These are phyloP conservation scores for Pythium oligandrum DNA, from an alignment of 352 stramenopile genomes.

Conservation along the genomic window DNA sequence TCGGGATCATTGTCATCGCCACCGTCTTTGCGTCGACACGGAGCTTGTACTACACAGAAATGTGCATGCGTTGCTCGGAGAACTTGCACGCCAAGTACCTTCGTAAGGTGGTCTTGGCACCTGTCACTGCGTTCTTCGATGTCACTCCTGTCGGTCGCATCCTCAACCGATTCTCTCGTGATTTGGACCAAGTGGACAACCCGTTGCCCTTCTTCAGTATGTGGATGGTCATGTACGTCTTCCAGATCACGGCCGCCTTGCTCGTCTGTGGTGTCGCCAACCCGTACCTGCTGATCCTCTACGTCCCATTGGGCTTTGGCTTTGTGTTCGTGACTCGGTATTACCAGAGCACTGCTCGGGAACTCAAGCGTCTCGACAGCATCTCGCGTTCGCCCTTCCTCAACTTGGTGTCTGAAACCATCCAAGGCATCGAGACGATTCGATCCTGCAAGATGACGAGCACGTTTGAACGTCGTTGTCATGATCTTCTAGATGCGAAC, in stretches of 20 bases:
- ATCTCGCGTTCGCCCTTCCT: slow-evolving; percentile 89
- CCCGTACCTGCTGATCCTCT: slow-evolving; percentile 32
- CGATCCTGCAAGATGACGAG: slow-evolving; percentile 52
- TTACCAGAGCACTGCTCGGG: slow-evolving; percentile 71
- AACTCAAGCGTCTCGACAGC: slow-evolving; percentile 93
- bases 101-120: slow-evolving; percentile 34
- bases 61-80: slow-evolving; percentile 27
- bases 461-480: slow-evolving; percentile 24
- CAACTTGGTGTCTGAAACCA: slow-evolving; percentile 87
- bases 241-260: slow-evolving; percentile 22
- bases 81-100: slow-evolving; percentile 46
- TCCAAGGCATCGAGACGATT: slow-evolving; percentile 92
- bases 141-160: slow-evolving; percentile 59
- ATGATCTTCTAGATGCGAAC: slow-evolving; percentile 30
- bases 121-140: slow-evolving; percentile 63
- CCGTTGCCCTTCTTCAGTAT: slow-evolving; percentile 36
- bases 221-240: slow-evolving; percentile 26
- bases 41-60: slow-evolving; percentile 30
- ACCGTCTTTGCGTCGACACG: slow-evolving; percentile 17
- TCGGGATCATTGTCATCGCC: slow-evolving; percentile 28
- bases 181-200: slow-evolving; percentile 52
- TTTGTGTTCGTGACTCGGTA: slow-evolving; percentile 61
- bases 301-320: slow-evolving; percentile 49
- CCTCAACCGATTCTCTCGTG: slow-evolving; percentile 60
- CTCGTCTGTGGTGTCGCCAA: slow-evolving; percentile 32